A percentile compares a stretch with the other conserved stretches of the same genome.
Conservation (phyloP, 306 rosid genomes). For the Cucumis melo region DNA sequence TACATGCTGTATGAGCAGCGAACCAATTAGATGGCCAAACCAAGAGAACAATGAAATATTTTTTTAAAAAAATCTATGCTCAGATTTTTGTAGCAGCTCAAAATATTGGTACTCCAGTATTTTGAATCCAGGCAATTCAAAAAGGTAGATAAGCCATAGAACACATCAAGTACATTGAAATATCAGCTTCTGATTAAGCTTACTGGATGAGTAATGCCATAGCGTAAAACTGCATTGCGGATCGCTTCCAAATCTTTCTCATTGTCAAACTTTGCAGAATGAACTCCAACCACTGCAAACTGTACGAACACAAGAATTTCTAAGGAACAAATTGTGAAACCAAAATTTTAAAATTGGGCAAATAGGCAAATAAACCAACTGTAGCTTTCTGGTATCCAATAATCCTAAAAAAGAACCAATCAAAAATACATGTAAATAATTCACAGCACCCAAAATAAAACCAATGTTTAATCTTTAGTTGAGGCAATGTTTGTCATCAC, state of each 20-base stretch:
- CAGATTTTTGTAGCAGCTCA: background rate
- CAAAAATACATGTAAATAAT: background rate
- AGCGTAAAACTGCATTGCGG: slow-evolving; percentile 92
- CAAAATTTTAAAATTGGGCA: background rate
- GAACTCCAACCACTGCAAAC: slow-evolving; percentile 92
- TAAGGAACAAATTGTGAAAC: slow-evolving; percentile 2
- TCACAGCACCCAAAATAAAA: background rate
- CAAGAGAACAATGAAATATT: background rate
- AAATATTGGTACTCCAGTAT: background rate
- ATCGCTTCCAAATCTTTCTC: slow-evolving; percentile 97
- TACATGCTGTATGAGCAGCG: background rate
- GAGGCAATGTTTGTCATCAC: background rate
- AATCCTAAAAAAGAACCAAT: background rate
- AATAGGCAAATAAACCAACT: background rate
- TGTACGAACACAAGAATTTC: slow-evolving; percentile 17
- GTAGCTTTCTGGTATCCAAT: background rate
- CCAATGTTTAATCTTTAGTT: background rate
- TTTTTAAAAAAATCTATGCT: background rate
- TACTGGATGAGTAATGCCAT: slow-evolving; percentile 86
- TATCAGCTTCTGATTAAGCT: slow-evolving; percentile 16
- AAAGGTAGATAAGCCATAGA: background rate
- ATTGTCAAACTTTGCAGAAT: slow-evolving; percentile 93
- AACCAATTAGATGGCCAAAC: background rate
- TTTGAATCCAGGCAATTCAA: background rate
- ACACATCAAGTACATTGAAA: slow-evolving; percentile 1